Percentiles rank a stretch among this genome's conserved stretches.
These are phyloP conservation scores for Murraya koenigii DNA, from an alignment of 345 rosid genomes.

Conservation along the genomic window DNA sequence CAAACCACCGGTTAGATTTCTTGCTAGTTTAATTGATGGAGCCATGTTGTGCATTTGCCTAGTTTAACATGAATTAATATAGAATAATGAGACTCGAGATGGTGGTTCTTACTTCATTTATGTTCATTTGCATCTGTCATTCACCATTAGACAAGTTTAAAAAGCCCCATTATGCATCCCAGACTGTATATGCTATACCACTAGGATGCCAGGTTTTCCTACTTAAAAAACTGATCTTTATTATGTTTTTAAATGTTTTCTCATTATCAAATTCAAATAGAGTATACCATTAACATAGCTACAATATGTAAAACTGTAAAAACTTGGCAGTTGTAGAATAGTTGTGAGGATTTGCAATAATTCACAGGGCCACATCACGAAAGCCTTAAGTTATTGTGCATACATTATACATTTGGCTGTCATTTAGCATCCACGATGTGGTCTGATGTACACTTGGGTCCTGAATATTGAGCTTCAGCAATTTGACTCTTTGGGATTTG, in stretches of 20 bases:
- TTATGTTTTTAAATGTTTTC: neutral
- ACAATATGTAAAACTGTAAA: neutral
- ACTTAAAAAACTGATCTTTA: neutral
- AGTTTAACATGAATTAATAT: neutral
- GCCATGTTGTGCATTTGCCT: neutral
- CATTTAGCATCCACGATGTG: neutral
- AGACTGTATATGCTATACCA: neutral
- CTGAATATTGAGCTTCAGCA: neutral
- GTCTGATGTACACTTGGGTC: neutral
- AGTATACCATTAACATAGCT: neutral
- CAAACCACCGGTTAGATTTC: neutral
- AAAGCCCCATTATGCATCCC: neutral
- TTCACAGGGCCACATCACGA: neutral
- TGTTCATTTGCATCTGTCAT: neutral
- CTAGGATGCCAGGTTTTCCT: neutral
- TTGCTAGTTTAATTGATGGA: neutral
- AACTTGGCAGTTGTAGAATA: neutral
- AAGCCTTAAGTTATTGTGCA: neutral
- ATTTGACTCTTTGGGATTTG: conserved; percentile 1
- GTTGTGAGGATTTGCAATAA: neutral
- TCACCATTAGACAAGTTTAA: neutral
- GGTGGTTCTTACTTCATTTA: neutral
- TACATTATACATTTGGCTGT: neutral
- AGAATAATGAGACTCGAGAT: neutral
- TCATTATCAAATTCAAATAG: neutral